Evolutionary conservation across 2,329 filamentous ascomycete species (phyloP).

Genomic region (Fusarium ramigenum): DNA sequence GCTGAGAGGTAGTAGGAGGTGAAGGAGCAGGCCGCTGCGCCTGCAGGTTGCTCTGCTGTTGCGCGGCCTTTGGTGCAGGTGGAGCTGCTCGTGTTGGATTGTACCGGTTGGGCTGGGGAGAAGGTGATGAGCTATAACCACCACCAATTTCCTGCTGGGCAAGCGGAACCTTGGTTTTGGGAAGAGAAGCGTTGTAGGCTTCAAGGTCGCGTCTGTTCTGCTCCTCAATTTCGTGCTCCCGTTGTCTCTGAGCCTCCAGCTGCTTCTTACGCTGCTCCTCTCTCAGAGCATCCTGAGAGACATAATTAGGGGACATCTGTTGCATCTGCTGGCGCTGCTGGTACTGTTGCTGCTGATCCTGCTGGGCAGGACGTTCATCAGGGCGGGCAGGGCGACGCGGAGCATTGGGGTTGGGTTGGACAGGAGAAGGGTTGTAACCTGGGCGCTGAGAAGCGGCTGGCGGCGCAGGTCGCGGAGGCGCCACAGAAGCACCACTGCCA

Average conservation of each 20-base stretch:
- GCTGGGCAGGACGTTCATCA: slow-evolving; percentile 49
- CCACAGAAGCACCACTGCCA: slow-evolving; percentile 65
- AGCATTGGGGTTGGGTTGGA: slow-evolving; percentile 49
- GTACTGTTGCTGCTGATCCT: slow-evolving; percentile 61
- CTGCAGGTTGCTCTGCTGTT: slow-evolving; percentile 65
- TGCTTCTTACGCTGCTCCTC: slow-evolving; percentile 72
- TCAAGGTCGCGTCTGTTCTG: slow-evolving; percentile 80
- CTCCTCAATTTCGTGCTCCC: slow-evolving; percentile 66
- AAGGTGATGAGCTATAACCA: slow-evolving; percentile 54
- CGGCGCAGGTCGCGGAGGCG: slow-evolving; percentile 74
- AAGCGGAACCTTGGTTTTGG: slow-evolving; percentile 79
- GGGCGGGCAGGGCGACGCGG: slow-evolving; percentile 56
- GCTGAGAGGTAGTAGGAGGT: slow-evolving; percentile 55
- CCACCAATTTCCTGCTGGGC: slow-evolving; percentile 91
- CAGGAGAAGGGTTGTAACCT: slow-evolving; percentile 52
- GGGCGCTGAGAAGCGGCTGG: slow-evolving; percentile 54
- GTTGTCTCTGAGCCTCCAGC: slow-evolving; percentile 65
- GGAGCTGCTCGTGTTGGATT: slow-evolving; percentile 88
- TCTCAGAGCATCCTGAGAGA: slow-evolving; percentile 58
- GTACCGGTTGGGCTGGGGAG: slow-evolving; percentile 72
- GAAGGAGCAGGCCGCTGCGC: slow-evolving; percentile 88
- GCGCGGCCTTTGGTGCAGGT: slow-evolving; percentile 72
- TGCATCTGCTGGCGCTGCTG: slow-evolving; percentile 68
- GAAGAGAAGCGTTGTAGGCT: slow-evolving; percentile 89
- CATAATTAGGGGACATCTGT: slow-evolving; percentile 64